Evolutionary conservation across 2,329 filamentous ascomycete species (phyloP).

Genomic region (Paraphoma sp.): DNA sequence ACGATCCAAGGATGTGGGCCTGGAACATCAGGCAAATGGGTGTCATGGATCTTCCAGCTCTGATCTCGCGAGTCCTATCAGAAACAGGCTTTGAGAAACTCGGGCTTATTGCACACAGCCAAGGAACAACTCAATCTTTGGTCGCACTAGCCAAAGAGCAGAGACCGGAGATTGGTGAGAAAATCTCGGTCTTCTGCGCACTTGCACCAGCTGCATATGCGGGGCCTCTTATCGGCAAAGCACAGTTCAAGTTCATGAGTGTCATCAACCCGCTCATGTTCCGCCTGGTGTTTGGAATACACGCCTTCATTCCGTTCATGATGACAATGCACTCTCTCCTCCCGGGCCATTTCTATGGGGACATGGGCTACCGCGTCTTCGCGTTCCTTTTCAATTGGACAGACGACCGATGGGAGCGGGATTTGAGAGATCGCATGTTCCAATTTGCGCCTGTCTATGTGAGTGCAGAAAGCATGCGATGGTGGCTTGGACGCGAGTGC

Average conservation of each 20-base stretch:
- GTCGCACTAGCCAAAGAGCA: conserved; percentile 91
- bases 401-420: conserved; percentile 83
- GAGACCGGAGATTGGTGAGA: conserved; percentile 80
- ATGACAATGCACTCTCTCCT: conserved; percentile 78
- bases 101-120: conserved; percentile 84
- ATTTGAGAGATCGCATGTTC: conserved; percentile 81
- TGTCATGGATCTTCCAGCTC: conserved; percentile 82
- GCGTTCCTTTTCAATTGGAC: conserved; percentile 89
- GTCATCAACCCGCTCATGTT: conserved; percentile 79
- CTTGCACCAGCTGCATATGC: conserved; percentile 91
- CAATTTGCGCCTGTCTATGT: conserved; percentile 93
- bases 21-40: conserved; percentile 98
- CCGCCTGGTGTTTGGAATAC: conserved; percentile 84
- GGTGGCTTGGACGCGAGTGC: conserved; percentile 91
- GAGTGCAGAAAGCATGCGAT: conserved; percentile 87
- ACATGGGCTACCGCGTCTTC: conserved; percentile 87
- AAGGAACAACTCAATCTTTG: conserved; percentile 88
- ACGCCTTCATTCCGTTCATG: conserved; percentile 93
- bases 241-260: conserved; percentile 92
- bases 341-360: conserved; percentile 73
- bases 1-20: conserved; percentile 91
- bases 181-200: conserved; percentile 87
- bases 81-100: conserved; percentile 86
- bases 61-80: conserved; percentile 77
- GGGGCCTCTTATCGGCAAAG: conserved; percentile 81